Evolutionary conservation across 148 eudicot genomes (phyloP).

Genomic region (Salicornia ramosissima): DNA sequence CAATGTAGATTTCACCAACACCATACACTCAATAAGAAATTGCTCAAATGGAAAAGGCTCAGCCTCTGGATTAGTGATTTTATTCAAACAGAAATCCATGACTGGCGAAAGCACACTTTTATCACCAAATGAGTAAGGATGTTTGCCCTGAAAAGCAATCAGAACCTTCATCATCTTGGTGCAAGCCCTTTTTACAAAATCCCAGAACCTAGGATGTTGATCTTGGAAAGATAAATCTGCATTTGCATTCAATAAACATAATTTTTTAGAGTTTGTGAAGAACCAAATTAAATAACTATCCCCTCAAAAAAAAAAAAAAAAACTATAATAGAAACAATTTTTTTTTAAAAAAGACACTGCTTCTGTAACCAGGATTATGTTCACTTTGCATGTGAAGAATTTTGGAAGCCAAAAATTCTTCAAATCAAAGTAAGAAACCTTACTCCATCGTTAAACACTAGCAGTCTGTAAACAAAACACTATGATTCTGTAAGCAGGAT

Average conservation of each 20-base stretch:
- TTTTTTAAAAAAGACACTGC: background rate
- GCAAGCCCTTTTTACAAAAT: constrained; percentile 68
- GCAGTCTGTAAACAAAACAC: no score
- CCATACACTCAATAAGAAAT: constrained; percentile 87
- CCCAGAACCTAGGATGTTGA: constrained; percentile 60
- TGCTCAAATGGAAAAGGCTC: constrained; percentile 65
- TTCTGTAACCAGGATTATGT: no score
- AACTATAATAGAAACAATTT: background rate
- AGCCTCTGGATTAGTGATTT: constrained; percentile 76
- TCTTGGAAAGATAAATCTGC: constrained; percentile 87
- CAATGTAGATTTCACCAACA: constrained; percentile 70
- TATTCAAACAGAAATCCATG: constrained; percentile 79
- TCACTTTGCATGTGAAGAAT: background rate
- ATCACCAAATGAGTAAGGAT: constrained; percentile 97
- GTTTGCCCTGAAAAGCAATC: constrained; percentile 70
- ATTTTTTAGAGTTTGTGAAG: background rate
- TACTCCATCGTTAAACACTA: background rate
- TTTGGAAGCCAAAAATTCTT: background rate
- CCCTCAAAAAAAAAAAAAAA: background rate
- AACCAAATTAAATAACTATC: background rate
- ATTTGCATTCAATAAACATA: constrained; percentile 25
- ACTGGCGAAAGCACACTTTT: constrained; percentile 67
- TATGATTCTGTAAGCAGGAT: no score
- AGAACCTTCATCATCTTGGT: constrained; percentile 86
- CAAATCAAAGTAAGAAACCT: background rate